Base-by-base conservation (phyloP, 169 alveolate genomes). In the Plasmodium gonderi region DNA sequence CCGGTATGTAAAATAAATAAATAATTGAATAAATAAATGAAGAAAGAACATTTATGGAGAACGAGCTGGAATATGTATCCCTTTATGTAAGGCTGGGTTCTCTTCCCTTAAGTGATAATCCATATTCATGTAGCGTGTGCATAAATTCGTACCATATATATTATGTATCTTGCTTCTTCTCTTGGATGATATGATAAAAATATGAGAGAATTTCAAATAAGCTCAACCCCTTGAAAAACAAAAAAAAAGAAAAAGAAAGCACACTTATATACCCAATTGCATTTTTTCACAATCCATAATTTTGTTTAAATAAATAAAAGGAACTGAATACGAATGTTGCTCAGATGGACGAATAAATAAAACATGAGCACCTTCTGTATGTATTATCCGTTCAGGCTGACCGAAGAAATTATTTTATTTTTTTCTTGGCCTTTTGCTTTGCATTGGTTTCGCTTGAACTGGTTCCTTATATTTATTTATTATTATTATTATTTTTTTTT, bases 1-100 rank as follows among this genome's bases (percentile, higher is more conserved):
- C 78, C 79, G 79, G 85, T 75, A 78, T 42, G 65, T 36, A 67
- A 17, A 74, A 72, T 4, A 45, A 72, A 72, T 3, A 80, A 54
- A 14, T 51, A 60, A 68, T 29, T 11, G 1, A n/a, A 69, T 1
- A 69, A 17, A 78, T 7, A 47, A 20, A 51, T 51, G 20, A 17
- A 51, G 17, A 36, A 20, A 17, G 40, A 14, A 45, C 31, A 45
- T 44, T 11, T 8, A 40, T 23, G 36, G 64, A n/a, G 36, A n/a
- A 60, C 12, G 26, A 20, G n/a, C 17, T 20, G 72, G 38, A 20
- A 6, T 29, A n/a, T 29, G 17, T 14, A 54, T 54, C 69, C n/a
- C n/a, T n/a, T n/a, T n/a, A n/a, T n/a, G n/a, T n/a, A n/a, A n/a
- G n/a, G n/a, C n/a, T n/a, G n/a, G n/a, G 29, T 17, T 49, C 65